Percentiles rank a stretch among this genome's conserved stretches.
Evolutionary conservation across 768 basidiomycete genomes (phyloP).

Genomic region (Mycena amicta): DNA sequence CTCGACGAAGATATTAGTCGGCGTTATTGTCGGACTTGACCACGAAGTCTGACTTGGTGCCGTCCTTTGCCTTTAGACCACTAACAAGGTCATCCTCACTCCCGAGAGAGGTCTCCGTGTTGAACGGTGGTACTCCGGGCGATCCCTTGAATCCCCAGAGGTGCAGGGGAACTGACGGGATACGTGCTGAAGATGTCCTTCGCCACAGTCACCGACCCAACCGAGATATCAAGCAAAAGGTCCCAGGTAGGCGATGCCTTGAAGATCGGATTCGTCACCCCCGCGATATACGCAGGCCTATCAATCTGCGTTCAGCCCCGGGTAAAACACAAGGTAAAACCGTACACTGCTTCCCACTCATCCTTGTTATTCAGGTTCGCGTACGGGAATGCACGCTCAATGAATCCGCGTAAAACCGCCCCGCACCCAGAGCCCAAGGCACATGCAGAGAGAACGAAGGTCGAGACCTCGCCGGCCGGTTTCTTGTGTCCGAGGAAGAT

Average conservation of each 20-base stretch:
- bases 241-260: constrained; percentile 90
- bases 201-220: constrained; percentile 82
- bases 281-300: constrained; percentile 93
- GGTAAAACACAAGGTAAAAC: constrained; percentile 2
- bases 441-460: constrained; percentile 91
- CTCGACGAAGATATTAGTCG: constrained; percentile 90
- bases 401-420: constrained; percentile 78
- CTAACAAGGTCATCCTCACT: constrained; percentile 77
- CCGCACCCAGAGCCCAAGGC: constrained; percentile 93
- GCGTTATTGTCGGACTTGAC: constrained; percentile 63
- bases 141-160: constrained; percentile 46
- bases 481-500: constrained; percentile 91
- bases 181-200: constrained; percentile 75
- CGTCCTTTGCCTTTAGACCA: constrained; percentile 55
- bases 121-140: constrained; percentile 63
- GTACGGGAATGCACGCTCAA: constrained; percentile 93
- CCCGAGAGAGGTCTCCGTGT: constrained; percentile 61
- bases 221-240: constrained; percentile 87
- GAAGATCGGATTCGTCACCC: constrained; percentile 97
- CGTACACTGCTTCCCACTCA: constrained; percentile 85
- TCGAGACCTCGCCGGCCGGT: constrained; percentile 88
- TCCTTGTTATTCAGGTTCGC: constrained; percentile 87
- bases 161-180: constrained; percentile 46
- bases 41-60: no score
- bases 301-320: constrained; percentile 3